These are phyloP conservation scores for Staphylotrichum longicolle DNA, from an alignment of 495 filamentous ascomycete genomes.

Conservation along the genomic window DNA sequence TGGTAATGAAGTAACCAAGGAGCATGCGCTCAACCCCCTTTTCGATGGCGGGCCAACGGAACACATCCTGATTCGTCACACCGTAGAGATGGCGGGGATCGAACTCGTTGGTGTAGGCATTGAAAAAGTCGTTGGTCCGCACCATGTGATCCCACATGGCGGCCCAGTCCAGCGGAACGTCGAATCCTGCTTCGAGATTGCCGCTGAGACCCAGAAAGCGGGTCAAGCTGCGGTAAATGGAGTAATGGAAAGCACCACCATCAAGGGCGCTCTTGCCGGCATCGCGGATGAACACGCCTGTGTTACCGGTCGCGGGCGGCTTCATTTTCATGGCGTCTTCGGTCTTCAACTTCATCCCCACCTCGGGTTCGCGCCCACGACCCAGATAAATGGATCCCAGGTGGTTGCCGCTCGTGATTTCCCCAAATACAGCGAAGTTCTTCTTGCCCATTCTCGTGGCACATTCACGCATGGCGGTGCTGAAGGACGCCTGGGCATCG, in stretches of 20 bases:
- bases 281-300: conserved; percentile 56
- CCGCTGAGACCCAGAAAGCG: conserved; percentile 67
- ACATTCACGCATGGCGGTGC: conserved; percentile 53
- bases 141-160: conserved; percentile 61
- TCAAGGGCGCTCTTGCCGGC: conserved; percentile 59
- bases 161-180: conserved; percentile 61
- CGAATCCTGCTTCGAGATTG: conserved; percentile 58
- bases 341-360: conserved; percentile 37
- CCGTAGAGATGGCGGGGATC: conserved; percentile 73
- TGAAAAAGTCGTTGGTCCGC: conserved; percentile 62
- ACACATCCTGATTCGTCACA: conserved; percentile 70
- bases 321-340: conserved; percentile 27
- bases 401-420: conserved; percentile 63
- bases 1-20: conserved; percentile 62
- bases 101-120: conserved; percentile 63
- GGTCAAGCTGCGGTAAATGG: conserved; percentile 65
- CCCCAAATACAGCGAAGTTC: conserved; percentile 65
- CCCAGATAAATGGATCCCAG: conserved; percentile 67
- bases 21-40: conserved; percentile 61
- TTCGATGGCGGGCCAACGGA: conserved; percentile 68
- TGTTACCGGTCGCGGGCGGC: conserved; percentile 23
- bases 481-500: conserved; percentile 61
- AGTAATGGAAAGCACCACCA: conserved; percentile 68
- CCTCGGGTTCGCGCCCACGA: conserved; percentile 57
- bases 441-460: conserved; percentile 56